A percentile compares a stretch with the other conserved stretches of the same genome.
phyloP scores from a whole-genome alignment of 352 stramenopile species.

The Globisporangium alternatum region DNA sequence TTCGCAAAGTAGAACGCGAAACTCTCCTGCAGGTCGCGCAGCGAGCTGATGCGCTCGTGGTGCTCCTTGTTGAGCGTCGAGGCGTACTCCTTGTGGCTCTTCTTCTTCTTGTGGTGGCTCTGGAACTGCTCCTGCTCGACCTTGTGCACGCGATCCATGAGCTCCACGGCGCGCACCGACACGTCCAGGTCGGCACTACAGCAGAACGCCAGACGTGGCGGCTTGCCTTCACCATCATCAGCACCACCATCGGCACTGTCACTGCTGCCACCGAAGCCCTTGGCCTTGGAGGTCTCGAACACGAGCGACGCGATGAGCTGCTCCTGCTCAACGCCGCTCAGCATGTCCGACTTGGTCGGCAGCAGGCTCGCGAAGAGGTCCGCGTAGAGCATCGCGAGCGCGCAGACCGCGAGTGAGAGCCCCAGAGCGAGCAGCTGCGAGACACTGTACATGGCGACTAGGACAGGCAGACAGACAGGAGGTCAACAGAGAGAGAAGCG shows the following conservation, averaged over 20 bases:
- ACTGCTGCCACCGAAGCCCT: constrained; percentile 14
- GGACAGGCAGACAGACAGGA: not conserved
- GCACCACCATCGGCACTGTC: constrained; percentile 6
- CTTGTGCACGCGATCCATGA: constrained; percentile 59
- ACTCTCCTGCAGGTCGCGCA: constrained; percentile 67
- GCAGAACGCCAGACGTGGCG: constrained; percentile 70
- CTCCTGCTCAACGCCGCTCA: constrained; percentile 53
- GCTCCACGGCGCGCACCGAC: constrained; percentile 65
- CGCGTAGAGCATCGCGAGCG: constrained; percentile 52
- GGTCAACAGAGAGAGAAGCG: not conserved
- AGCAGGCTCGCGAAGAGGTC: constrained; percentile 54
- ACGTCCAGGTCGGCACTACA: constrained; percentile 82
- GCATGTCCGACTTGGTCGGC: constrained; percentile 26
- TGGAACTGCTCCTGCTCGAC: constrained; percentile 41
- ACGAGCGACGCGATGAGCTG: constrained; percentile 65
- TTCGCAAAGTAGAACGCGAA: constrained; percentile 84
- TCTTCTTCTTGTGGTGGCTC: constrained; percentile 34
- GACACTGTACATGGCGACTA: constrained; percentile 47
- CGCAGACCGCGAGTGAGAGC: constrained; percentile 48
- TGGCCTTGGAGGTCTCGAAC: constrained; percentile 44
- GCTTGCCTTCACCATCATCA: constrained; percentile 9
- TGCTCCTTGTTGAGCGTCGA: constrained; percentile 40
- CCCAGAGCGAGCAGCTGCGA: constrained; percentile 61
- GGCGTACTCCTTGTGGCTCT: constrained; percentile 19
- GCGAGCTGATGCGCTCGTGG: constrained; percentile 70